phyloP scores from a whole-genome alignment of 2,329 filamentous ascomycete species.

The Rhinocladiella mackenziei region DNA sequence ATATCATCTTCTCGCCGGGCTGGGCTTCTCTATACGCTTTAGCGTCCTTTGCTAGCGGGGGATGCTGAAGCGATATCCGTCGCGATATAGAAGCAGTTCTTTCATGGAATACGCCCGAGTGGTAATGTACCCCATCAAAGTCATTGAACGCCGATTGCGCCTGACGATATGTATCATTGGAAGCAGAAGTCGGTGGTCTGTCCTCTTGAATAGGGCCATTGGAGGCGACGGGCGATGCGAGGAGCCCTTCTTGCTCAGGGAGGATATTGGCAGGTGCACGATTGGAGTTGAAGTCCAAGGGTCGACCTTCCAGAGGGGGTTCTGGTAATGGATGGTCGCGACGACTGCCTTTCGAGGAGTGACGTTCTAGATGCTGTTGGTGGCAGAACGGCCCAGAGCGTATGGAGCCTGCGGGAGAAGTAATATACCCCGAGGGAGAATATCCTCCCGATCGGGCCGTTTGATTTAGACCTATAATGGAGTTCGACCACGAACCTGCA shows the following conservation, averaged over 20 bases:
- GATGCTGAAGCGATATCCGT: slow-evolving; percentile 38
- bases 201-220: slow-evolving; percentile 18
- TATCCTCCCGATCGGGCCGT: slow-evolving; percentile 40
- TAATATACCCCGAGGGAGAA: slow-evolving; percentile 37
- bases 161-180: slow-evolving; percentile 46
- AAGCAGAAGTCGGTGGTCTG: slow-evolving; percentile 40
- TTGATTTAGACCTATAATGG: slow-evolving; percentile 37
- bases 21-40: slow-evolving; percentile 39
- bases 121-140: slow-evolving; percentile 50
- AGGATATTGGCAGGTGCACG: slow-evolving; percentile 24
- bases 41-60: slow-evolving; percentile 39
- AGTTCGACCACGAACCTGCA: slow-evolving; percentile 42
- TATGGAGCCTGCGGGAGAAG: slow-evolving; percentile 43
- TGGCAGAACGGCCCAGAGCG: slow-evolving; percentile 35
- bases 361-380: slow-evolving; percentile 35
- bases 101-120: slow-evolving; percentile 27
- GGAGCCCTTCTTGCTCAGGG: slow-evolving; percentile 10
- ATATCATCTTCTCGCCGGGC: slow-evolving; percentile 78
- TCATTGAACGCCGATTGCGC: slow-evolving; percentile 41
- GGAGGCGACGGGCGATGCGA: slow-evolving; percentile 7
- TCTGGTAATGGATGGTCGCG: slow-evolving; percentile 40
- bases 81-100: slow-evolving; percentile 28
- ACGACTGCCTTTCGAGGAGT: slow-evolving; percentile 37
- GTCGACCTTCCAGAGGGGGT: slow-evolving; percentile 36
- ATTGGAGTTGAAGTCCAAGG: slow-evolving; percentile 26